Base-by-base conservation (phyloP, 768 basidiomycete genomes). In the Trametes meyenii region DNA sequence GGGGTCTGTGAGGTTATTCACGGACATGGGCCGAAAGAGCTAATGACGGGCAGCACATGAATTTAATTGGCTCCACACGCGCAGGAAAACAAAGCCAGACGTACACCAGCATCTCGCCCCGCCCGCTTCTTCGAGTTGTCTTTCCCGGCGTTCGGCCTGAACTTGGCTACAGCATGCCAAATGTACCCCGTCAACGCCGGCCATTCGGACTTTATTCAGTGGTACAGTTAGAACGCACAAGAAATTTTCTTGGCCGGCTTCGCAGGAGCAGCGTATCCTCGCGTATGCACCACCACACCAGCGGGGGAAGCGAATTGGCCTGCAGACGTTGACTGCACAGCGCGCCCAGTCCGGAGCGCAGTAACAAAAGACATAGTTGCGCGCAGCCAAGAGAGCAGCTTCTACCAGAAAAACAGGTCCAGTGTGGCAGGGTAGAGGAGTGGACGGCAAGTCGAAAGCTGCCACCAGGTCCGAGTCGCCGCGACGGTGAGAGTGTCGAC, bases 21-120 rank as follows among this genome's bases (percentile, higher is more conserved):
- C 67, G 0, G 81, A 69, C 71, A 85, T 69, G 5, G 81, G 73
- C 46, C 75, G 67, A 64, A 83, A 84, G 17, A 76, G 72, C 83
- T 85, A 35, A 4, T 17, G 36, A 29, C 3, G 7, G 29, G 1
- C 3, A n/a, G 24, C 24, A 35, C 5, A 8, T 2, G 17, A 2
- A 13, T 19, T 19, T 26, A 38, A 23, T 12, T 8, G 5, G 11
- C 3, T 23, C 26, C 19, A 0, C 16, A 1, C n/a, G 8, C 1
- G 21, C 8, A 16, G 24, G 24, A 13, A 24, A 24, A 36, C 8
- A 50, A 11, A 36, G 35, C 33, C 6, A 1, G 43, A 60, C 60
- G 46, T 54, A 64, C 62, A 50, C 62, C 62, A 40, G 62, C 17
- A 50, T 64, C 62, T 35, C 62, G 58, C 35, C 23, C 23, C 1